phyloP scores from a whole-genome alignment of 805 yeast genomes.

The Lipomyces sp. region DNA sequence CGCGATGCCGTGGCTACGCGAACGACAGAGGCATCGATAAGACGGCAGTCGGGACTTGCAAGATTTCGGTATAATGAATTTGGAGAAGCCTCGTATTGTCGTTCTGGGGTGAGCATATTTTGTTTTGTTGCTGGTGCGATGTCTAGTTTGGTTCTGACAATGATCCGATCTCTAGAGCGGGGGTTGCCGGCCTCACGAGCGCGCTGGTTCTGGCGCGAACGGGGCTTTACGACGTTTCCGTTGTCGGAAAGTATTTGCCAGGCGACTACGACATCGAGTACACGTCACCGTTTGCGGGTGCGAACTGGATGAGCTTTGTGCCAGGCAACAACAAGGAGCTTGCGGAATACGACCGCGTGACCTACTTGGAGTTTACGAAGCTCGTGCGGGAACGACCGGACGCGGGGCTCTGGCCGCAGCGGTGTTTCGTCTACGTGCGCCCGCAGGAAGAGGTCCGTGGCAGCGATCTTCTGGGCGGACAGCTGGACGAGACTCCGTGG shows the following conservation, averaged over 20 bases:
- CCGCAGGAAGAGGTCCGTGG: constrained; percentile 11
- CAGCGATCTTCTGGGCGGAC: constrained; percentile 17
- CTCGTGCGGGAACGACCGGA: constrained; percentile 27
- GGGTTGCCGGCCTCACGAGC: constrained; percentile 55
- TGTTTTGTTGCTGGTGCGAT: too few species aligned
- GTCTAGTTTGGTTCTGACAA: too few species aligned
- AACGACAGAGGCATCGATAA: too few species aligned
- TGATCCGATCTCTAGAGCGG: too few species aligned
- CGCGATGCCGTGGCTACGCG: too few species aligned
- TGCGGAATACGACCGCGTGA: constrained; percentile 36
- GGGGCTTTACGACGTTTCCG: constrained; percentile 46
- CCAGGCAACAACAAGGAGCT: constrained; percentile 13
- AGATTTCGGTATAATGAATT: too few species aligned
- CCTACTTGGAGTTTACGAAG: constrained; percentile 34
- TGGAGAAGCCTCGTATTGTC: too few species aligned
- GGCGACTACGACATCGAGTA: constrained; percentile 73
- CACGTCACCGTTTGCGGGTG: constrained; percentile 74
- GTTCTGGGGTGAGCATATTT: too few species aligned
- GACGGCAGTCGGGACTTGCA: too few species aligned
- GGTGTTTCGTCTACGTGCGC: constrained; percentile 17
- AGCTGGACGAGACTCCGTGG: constrained; percentile 21
- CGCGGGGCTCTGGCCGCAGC: constrained; percentile 28
- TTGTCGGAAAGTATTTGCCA: constrained; percentile 66
- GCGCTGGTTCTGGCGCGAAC: constrained; percentile 45
- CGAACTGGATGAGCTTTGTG: constrained; percentile 32